phyloP scores from a whole-genome alignment of 441 rosid genomes.

The Theobroma grandiflorum region DNA sequence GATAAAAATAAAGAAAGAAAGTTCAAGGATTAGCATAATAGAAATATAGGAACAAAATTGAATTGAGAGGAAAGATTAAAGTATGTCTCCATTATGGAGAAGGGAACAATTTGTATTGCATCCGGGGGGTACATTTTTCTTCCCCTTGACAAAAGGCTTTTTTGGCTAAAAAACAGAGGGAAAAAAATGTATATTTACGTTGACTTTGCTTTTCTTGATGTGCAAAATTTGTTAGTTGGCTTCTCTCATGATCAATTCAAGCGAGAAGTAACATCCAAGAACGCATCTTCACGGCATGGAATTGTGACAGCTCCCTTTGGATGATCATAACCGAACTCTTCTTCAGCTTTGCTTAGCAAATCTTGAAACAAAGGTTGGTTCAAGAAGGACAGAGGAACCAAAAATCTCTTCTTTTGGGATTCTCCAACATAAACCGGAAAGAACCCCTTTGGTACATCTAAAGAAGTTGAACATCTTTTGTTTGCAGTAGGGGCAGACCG shows the following conservation, averaged over 20 bases:
- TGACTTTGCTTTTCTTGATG: conserved; percentile 9
- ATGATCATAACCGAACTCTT: conserved; percentile 52
- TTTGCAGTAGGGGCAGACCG: not conserved
- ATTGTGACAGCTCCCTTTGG: conserved; percentile 61
- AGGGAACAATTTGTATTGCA: not conserved
- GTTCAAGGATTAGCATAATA: too few relatives aligned
- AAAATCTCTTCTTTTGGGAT: conserved; percentile 22
- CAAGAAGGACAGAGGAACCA: conserved; percentile 48
- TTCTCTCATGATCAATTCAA: conserved; percentile 14
- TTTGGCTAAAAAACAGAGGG: not conserved
- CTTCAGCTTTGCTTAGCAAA: conserved; percentile 50
- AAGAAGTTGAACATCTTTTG: not conserved
- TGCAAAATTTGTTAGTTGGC: conserved; percentile 4
- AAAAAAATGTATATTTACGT: conserved; percentile 5
- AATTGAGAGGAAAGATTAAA: not conserved
- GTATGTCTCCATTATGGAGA: not conserved
- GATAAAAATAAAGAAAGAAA: too few relatives aligned
- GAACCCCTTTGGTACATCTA: conserved; percentile 54
- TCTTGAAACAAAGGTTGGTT: conserved; percentile 47
- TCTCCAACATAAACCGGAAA: conserved; percentile 60
- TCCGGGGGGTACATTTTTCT: not conserved
- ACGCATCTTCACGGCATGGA: conserved; percentile 50
- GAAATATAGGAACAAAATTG: not conserved
- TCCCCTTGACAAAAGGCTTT: not conserved
- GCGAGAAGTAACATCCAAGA: conserved; percentile 43